Percentiles rank a stretch among this genome's conserved stretches.
These are phyloP conservation scores for Ogataea paradorogensis DNA, from an alignment of 805 yeast species.

Conservation along the genomic window DNA sequence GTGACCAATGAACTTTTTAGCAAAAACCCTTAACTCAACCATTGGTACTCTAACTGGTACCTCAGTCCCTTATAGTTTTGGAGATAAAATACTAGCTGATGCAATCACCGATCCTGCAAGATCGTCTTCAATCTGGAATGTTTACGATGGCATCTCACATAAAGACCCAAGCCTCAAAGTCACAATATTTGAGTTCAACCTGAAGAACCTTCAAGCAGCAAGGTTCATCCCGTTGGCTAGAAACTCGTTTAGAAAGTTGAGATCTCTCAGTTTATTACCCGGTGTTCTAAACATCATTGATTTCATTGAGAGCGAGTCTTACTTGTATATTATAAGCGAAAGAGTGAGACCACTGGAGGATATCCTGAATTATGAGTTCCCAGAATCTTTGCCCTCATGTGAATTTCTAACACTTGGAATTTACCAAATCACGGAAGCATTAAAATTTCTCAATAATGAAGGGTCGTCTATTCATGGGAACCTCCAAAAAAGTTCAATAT, in stretches of 20 bases:
- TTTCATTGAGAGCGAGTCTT: conserved; percentile 57
- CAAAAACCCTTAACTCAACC: conserved; percentile 53
- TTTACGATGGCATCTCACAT: conserved; percentile 56
- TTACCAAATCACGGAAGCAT: conserved; percentile 49
- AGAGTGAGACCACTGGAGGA: conserved; percentile 51
- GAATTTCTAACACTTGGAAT: conserved; percentile 51
- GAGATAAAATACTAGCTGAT: conserved; percentile 37
- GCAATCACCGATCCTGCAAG: conserved; percentile 27
- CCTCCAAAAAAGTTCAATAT: conserved; percentile 55
- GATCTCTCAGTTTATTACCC: conserved; percentile 59
- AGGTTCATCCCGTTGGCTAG: conserved; percentile 38
- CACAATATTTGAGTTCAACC: conserved; percentile 64
- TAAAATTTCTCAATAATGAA: conserved; percentile 57
- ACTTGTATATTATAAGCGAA: conserved; percentile 65
- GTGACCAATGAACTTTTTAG: conserved; percentile 59
- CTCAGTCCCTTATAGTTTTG: conserved; percentile 57
- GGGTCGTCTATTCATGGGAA: conserved; percentile 64
- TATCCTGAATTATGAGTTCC: conserved; percentile 31
- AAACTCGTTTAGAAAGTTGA: conserved; percentile 46
- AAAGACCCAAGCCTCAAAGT: conserved; percentile 49
- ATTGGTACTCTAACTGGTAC: conserved; percentile 57
- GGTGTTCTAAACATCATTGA: conserved; percentile 65
- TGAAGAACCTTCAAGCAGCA: conserved; percentile 36
- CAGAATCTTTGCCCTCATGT: conserved; percentile 24
- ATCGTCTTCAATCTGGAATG: conserved; percentile 51